Conservation (phyloP, 2,329 filamentous ascomycete genomes). For the Calonectria pseudoturangicola region DNA sequence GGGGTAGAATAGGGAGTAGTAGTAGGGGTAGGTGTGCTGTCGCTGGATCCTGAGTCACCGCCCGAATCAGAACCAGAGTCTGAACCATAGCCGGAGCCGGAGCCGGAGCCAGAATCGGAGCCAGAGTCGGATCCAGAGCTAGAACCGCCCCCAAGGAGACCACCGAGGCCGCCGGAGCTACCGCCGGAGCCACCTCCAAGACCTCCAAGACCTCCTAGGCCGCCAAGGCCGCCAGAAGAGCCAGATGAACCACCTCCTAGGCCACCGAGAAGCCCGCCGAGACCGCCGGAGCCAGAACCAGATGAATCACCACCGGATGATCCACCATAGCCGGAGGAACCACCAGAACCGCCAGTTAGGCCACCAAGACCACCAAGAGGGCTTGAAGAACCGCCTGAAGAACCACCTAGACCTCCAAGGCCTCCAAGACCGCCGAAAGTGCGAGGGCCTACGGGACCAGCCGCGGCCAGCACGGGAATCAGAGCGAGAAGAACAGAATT, state of each 20-base stretch:
- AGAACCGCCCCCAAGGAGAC: not conserved
- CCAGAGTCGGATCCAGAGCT: not conserved
- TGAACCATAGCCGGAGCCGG: not conserved
- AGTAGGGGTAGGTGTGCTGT: not conserved
- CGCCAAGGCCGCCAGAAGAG: not conserved
- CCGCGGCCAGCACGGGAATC: slow-evolving; percentile 16
- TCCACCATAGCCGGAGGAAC: not conserved
- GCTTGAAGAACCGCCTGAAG: not conserved
- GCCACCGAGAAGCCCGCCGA: slow-evolving; percentile 4
- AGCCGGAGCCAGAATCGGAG: not conserved
- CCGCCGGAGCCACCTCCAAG: slow-evolving; percentile 1
- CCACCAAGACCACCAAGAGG: not conserved
- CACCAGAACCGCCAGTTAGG: not conserved
- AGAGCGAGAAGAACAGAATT: slow-evolving; percentile 15
- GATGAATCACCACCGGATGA: not conserved
- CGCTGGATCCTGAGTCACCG: not conserved
- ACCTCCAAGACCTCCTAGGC: not conserved
- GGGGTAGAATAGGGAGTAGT: slow-evolving; percentile 9
- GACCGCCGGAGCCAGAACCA: slow-evolving; percentile 4
- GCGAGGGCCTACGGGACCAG: slow-evolving; percentile 25
- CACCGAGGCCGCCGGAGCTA: not conserved
- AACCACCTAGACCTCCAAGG: not conserved
- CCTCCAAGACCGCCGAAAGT: slow-evolving; percentile 6
- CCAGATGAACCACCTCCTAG: slow-evolving; percentile 8
- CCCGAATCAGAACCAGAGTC: not conserved